These are phyloP conservation scores for Trametes elegans DNA, from an alignment of 768 basidiomycete genomes.

Conservation along the genomic window DNA sequence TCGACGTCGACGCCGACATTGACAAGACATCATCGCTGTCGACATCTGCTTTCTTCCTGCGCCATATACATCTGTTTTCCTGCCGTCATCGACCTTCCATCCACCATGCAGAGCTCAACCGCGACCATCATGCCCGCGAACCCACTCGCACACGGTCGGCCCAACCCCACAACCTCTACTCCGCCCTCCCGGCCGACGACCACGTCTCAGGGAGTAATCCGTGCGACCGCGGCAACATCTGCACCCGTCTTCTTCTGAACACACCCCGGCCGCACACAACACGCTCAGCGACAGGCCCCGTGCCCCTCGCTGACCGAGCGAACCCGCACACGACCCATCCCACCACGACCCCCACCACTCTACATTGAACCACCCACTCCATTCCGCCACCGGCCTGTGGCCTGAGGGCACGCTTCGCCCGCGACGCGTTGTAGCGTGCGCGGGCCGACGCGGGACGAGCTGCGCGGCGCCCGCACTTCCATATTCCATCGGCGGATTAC, in stretches of 20 bases:
- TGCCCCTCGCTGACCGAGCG: neutral
- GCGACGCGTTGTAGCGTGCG: neutral
- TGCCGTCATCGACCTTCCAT: neutral
- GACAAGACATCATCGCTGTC: neutral
- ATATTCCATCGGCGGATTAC: slow-evolving; percentile 15
- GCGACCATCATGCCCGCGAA: neutral
- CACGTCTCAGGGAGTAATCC: slow-evolving; percentile 14
- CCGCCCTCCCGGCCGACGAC: slow-evolving; percentile 10
- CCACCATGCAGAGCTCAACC: slow-evolving; percentile 12
- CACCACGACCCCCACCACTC: neutral
- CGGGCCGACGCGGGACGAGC: neutral
- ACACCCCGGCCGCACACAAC: neutral
- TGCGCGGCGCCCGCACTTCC: neutral
- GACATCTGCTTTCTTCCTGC: neutral
- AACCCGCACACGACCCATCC: neutral
- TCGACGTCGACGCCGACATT: neutral
- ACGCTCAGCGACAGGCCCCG: neutral
- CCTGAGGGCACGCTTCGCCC: neutral
- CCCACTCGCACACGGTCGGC: slow-evolving; percentile 6
- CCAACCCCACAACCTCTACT: neutral
- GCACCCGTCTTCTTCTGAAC: slow-evolving; percentile 23
- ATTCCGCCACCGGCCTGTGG: no score
- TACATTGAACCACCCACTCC: neutral
- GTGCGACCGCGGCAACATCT: slow-evolving; percentile 17
- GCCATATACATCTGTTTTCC: neutral